Evolutionary conservation across 441 rosid species (phyloP).

Genomic region (Aleurites moluccanus): DNA sequence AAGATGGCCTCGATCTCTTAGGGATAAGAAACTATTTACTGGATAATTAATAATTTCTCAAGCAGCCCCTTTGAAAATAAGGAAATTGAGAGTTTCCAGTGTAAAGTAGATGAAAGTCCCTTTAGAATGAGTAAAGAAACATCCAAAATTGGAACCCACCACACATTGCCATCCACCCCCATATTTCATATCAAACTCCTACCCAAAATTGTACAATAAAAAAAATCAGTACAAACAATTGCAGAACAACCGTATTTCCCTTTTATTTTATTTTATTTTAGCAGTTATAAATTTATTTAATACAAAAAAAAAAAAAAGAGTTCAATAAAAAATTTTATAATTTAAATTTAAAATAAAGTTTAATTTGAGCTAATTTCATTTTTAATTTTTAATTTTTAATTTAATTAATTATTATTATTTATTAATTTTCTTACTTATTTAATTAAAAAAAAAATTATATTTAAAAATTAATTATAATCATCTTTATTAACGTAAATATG

Average conservation of each 20-base stretch:
- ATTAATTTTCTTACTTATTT: too few relatives aligned
- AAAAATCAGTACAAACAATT: too few relatives aligned
- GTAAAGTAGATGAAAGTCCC: slow-evolving; percentile 85
- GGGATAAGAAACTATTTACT: neutral
- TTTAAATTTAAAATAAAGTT: too few relatives aligned
- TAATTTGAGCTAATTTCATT: too few relatives aligned
- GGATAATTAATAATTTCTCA: slow-evolving; percentile 14
- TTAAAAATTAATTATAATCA: too few relatives aligned
- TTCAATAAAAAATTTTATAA: neutral
- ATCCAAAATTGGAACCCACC: slow-evolving; percentile 87
- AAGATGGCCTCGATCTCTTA: slow-evolving; percentile 7
- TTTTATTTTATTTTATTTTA: neutral
- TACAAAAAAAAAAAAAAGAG: too few relatives aligned
- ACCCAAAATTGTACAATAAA: slow-evolving; percentile 18
- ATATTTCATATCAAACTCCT: slow-evolving; percentile 71
- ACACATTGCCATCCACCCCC: slow-evolving; percentile 97
- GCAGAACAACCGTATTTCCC: neutral
- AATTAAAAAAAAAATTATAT: too few relatives aligned
- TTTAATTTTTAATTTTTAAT: too few relatives aligned
- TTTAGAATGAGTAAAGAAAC: slow-evolving; percentile 82
- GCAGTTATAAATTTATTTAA: neutral
- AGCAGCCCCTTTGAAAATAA: slow-evolving; percentile 79
- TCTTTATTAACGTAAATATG: too few relatives aligned
- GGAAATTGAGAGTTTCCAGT: slow-evolving; percentile 73
- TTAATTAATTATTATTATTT: too few relatives aligned